These are phyloP conservation scores for Lactifluus echinatus DNA, from an alignment of 768 basidiomycete species.

Conservation along the genomic window DNA sequence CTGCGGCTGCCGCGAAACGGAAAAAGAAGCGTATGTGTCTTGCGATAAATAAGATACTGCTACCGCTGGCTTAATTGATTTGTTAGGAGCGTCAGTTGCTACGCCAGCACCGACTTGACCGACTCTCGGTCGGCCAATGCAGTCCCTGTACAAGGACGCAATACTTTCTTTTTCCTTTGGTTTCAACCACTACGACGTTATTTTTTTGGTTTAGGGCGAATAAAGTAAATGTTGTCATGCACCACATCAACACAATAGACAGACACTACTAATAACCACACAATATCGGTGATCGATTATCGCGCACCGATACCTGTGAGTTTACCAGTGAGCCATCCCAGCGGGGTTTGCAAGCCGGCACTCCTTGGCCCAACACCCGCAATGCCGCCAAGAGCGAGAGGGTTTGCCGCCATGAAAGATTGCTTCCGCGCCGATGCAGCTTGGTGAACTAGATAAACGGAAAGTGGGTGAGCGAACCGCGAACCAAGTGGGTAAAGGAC, in stretches of 20 bases:
- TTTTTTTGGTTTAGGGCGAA: neutral
- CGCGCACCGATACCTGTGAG: slow-evolving; percentile 56
- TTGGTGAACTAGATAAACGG: slow-evolving; percentile 45
- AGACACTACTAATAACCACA: neutral
- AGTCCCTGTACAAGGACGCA: neutral
- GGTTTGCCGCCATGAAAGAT: slow-evolving; percentile 75
- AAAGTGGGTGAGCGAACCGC: neutral
- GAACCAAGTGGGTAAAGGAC: neutral
- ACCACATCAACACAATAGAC: neutral
- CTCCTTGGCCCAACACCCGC: slow-evolving; percentile 50
- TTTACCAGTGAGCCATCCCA: slow-evolving; percentile 74
- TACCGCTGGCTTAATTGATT: neutral
- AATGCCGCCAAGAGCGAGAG: slow-evolving; percentile 65
- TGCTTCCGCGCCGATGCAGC: slow-evolving; percentile 67
- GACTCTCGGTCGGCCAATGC: neutral
- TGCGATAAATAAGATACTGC: neutral
- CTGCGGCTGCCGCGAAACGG: slow-evolving; percentile 51
- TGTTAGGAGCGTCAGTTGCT: slow-evolving; percentile 6
- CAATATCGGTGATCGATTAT: slow-evolving; percentile 16
- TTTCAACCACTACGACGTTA: neutral
- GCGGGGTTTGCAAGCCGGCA: slow-evolving; percentile 54
- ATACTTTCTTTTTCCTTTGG: neutral
- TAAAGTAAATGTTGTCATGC: neutral
- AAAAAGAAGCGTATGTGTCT: slow-evolving; percentile 66
- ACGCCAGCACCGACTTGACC: slow-evolving; percentile 8